These are phyloP conservation scores for Sporisorium iseilematis-ciliati DNA, from an alignment of 1,284 basidiomycete genomes.

Conservation along the genomic window DNA sequence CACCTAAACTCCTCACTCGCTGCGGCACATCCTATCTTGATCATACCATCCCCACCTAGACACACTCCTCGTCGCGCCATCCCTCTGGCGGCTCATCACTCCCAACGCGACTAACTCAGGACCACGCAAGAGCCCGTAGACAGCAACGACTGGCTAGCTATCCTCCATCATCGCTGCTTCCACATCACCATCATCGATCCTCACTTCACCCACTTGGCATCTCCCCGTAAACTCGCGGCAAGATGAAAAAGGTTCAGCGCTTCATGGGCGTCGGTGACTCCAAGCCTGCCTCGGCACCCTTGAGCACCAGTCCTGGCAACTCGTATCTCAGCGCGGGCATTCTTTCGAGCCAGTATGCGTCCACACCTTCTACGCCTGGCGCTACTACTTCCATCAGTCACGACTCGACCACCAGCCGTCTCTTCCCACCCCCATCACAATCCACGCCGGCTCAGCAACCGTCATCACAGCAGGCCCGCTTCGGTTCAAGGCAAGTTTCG, in stretches of 20 bases:
- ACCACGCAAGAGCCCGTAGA: too few species aligned
- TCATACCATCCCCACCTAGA: too few species aligned
- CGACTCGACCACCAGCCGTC: conserved; percentile 9
- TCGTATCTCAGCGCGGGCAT: conserved; percentile 12
- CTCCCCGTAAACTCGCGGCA: not conserved
- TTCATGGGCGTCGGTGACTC: conserved; percentile 49
- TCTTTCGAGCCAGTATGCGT: conserved; percentile 2
- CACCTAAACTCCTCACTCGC: too few species aligned
- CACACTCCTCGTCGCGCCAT: too few species aligned
- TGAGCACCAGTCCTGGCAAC: conserved; percentile 31
- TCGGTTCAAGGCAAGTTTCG: conserved; percentile 22
- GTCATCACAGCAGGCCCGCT: conserved; percentile 13
- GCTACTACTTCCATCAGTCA: conserved; percentile 7
- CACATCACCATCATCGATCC: not conserved
- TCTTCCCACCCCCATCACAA: conserved; percentile 22
- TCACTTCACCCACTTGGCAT: too few species aligned
- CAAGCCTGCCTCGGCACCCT: conserved; percentile 45
- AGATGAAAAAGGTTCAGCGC: conserved; percentile 46
- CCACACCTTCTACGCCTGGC: conserved; percentile 4
- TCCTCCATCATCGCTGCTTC: not conserved
- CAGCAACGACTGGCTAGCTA: not conserved
- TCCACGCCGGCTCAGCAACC: conserved; percentile 11
- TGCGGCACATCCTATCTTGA: not conserved
- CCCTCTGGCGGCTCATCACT: too few species aligned
- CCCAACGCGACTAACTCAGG: too few species aligned